These are phyloP conservation scores for Mycogone perniciosa DNA, from an alignment of 2,329 filamentous ascomycete genomes.

Conservation along the genomic window DNA sequence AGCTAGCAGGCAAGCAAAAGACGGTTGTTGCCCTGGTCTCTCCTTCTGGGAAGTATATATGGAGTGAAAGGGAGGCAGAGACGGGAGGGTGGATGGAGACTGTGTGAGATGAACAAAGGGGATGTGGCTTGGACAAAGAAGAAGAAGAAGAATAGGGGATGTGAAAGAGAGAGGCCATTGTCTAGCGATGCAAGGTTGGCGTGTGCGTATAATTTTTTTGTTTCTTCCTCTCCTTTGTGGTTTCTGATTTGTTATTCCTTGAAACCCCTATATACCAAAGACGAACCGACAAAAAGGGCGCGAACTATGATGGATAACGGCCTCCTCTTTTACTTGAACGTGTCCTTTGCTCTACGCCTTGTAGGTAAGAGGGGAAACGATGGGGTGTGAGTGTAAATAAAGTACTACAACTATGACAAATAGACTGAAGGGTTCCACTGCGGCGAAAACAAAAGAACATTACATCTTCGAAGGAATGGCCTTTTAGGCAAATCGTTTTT, in stretches of 20 bases:
- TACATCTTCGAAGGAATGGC: neutral
- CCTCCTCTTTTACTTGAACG: conserved; percentile 3
- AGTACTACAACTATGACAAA: neutral
- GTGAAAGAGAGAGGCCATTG: neutral
- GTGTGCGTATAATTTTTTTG: neutral
- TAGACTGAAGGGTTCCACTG: neutral
- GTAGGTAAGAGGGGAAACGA: too few species aligned
- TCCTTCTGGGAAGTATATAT: too few species aligned
- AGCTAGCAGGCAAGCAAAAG: neutral
- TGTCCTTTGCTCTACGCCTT: neutral
- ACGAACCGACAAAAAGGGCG: neutral
- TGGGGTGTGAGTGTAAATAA: too few species aligned
- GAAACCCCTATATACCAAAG: neutral
- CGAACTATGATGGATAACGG: neutral
- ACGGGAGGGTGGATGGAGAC: too few species aligned
- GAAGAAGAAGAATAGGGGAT: neutral
- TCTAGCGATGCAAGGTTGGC: neutral
- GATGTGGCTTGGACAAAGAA: neutral
- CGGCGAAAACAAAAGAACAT: neutral
- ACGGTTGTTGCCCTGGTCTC: neutral
- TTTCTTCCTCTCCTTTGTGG: neutral
- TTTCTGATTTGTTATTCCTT: neutral
- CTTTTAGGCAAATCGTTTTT: neutral
- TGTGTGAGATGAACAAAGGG: too few species aligned
- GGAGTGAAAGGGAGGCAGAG: too few species aligned